Base-by-base conservation (phyloP, 1,284 basidiomycete species). In the Ustilago sp. region DNA sequence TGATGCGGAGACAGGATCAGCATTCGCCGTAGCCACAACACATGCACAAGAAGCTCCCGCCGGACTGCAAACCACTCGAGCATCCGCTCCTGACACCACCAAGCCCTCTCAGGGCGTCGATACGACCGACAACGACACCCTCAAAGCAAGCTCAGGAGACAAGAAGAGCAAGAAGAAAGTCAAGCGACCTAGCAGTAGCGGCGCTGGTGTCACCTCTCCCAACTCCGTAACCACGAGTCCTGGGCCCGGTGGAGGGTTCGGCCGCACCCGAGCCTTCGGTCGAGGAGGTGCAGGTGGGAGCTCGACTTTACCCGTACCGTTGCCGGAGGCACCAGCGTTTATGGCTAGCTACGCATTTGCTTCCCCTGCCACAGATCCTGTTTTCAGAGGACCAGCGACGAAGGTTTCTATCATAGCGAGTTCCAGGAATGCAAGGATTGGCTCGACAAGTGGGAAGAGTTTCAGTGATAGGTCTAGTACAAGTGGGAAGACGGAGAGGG, bases 11-110 rank as follows among this genome's bases (percentile, higher is more conserved):
- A 51, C 43, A 17, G 48, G 31, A 6, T 50, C 48, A 32, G 68
- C 62, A 1, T 66, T 63, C 34, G 68, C 64, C 4, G 58, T 71
- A 15, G 31, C 60, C 1, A 65, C 61, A 12, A 63, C 59, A 13
- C 68, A 54, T 12, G 66, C 63, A 9, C 68, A 78, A 34, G 72
- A 78, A 36, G 76, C 76, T 8, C 76, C 76, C 1, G 72, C 72
- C 0, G n/a, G 76, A 9, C 31, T 77, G 9, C 75, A 77, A 45
- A 73, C 69, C 1, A 73, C 70, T 2, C 54, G 63, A 11, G 36
- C 59, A 7, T 60, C 58, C 12, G 71, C 62, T 5, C 62, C 65
- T 4, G 59, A 62, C n/a, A 50, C 51, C 13, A 31, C 28, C 28
- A 50, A 32, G 5, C 48, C 48, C 13, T 50, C 31, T 12, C 23